Percentiles rank a stretch among this genome's conserved stretches.
These are phyloP conservation scores for Mycena galericulata DNA, from an alignment of 768 basidiomycete genomes.

Conservation along the genomic window DNA sequence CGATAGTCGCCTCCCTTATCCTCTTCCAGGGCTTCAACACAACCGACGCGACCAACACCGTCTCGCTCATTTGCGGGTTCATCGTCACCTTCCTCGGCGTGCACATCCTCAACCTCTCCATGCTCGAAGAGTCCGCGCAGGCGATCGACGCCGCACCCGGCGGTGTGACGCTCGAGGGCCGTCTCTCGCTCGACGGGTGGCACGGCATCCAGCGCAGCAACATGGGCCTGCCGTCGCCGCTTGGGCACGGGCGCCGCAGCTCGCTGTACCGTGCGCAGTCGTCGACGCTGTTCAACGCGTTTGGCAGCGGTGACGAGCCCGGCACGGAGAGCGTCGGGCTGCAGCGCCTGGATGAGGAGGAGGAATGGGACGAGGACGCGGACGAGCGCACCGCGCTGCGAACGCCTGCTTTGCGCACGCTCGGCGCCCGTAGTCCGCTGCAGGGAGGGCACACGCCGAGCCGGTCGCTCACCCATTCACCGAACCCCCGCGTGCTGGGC, in stretches of 20 bases:
- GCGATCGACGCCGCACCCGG: slow-evolving; percentile 80
- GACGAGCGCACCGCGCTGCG: slow-evolving; percentile 55
- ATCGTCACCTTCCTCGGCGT: slow-evolving; percentile 96
- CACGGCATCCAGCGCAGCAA: slow-evolving; percentile 51
- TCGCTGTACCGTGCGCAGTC: slow-evolving; percentile 76
- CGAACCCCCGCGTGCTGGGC: slow-evolving; percentile 16
- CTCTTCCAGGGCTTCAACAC: slow-evolving; percentile 99
- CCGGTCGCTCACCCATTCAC: background rate
- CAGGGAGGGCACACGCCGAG: background rate
- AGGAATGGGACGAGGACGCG: slow-evolving; percentile 52
- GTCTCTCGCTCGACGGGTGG: slow-evolving; percentile 87
- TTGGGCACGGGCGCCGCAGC: slow-evolving; percentile 70
- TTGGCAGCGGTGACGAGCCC: slow-evolving; percentile 58
- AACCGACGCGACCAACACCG: slow-evolving; percentile 79
- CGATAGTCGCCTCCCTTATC: slow-evolving; percentile 93
- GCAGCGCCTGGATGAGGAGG: slow-evolving; percentile 7
- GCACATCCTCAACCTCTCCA: slow-evolving; percentile 89
- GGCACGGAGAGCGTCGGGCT: background rate
- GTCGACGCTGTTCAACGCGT: slow-evolving; percentile 80
- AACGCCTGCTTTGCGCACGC: slow-evolving; percentile 4
- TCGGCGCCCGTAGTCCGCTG: background rate
- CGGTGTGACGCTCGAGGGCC: slow-evolving; percentile 78
- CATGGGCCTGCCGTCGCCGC: slow-evolving; percentile 46
- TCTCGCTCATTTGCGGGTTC: slow-evolving; percentile 92
- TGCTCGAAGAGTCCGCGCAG: slow-evolving; percentile 67